A percentile compares a stretch with the other conserved stretches of the same genome.
Conservation (phyloP, 768 basidiomycete genomes). For the Collybia mongolica region DNA sequence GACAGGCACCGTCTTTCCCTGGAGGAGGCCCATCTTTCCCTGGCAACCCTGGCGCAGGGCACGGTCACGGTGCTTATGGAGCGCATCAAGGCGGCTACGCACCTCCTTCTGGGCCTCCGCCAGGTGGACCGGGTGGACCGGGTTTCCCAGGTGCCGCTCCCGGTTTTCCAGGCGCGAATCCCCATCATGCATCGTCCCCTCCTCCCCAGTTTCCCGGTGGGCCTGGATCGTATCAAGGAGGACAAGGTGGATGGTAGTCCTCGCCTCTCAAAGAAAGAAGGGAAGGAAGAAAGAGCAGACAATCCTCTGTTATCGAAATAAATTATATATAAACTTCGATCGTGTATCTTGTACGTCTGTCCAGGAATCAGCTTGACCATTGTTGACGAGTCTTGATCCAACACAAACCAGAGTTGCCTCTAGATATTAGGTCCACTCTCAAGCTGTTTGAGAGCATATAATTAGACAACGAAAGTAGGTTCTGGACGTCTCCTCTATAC, state of each 20-base stretch:
- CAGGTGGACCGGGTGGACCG: slow-evolving; percentile 9
- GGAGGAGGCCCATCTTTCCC: slow-evolving; percentile 20
- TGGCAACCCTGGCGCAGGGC: slow-evolving; percentile 11
- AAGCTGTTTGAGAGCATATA: too few species aligned
- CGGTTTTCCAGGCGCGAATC: slow-evolving; percentile 35
- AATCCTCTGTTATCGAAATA: too few species aligned
- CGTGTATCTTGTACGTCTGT: too few species aligned
- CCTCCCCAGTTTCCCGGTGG: slow-evolving; percentile 28
- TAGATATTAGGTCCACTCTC: too few species aligned
- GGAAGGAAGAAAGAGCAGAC: too few species aligned
- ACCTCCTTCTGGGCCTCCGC: slow-evolving; percentile 14
- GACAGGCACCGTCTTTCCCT: slow-evolving; percentile 18
- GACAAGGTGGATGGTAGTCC: slow-evolving; percentile 1
- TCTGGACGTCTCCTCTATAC: too few species aligned
- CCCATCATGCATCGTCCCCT: slow-evolving; percentile 6
- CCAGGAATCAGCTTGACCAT: too few species aligned
- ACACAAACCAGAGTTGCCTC: too few species aligned
- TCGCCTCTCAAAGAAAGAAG: too few species aligned
- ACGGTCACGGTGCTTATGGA: slow-evolving; percentile 16
- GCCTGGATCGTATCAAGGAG: slow-evolving; percentile 5
- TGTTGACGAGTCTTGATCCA: too few species aligned
- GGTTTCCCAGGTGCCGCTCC: slow-evolving; percentile 25
- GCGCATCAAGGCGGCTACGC: slow-evolving; percentile 12
- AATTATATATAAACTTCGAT: too few species aligned
- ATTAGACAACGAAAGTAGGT: too few species aligned